A percentile compares a stretch with the other conserved stretches of the same genome.
Evolutionary conservation across 768 basidiomycete species (phyloP).

Genomic region (Termitomyces sp.): DNA sequence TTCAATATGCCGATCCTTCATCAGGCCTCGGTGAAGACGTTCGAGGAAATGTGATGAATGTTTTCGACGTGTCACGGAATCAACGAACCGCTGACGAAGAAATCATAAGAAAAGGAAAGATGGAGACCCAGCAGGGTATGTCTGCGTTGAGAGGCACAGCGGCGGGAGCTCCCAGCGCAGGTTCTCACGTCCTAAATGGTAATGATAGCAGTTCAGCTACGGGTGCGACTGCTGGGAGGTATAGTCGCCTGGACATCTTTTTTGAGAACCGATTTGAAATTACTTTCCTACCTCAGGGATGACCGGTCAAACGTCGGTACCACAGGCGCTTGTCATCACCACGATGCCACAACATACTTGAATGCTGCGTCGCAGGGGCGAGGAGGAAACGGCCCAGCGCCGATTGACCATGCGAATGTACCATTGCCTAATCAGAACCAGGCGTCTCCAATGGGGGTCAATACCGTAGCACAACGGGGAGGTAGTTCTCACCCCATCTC

Average conservation of each 20-base stretch:
- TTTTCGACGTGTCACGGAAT: conserved; percentile 28
- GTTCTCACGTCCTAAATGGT: background rate
- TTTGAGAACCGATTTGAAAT: too few species aligned
- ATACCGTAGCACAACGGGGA: background rate
- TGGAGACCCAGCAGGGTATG: conserved; percentile 35
- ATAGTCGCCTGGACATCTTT: background rate
- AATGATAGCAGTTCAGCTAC: background rate
- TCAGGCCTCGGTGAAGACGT: conserved; percentile 39
- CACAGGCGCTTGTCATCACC: background rate
- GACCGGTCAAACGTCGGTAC: background rate
- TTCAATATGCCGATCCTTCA: background rate
- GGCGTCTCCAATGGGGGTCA: background rate
- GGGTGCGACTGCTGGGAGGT: background rate
- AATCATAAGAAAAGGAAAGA: conserved; percentile 28
- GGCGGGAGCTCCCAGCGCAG: background rate
- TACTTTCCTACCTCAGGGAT: background rate
- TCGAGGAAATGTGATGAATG: conserved; percentile 35
- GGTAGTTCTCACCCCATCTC: too few species aligned
- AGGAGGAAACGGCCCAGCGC: background rate
- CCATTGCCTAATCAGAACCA: background rate
- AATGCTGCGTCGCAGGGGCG: background rate
- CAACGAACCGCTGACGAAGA: conserved; percentile 26
- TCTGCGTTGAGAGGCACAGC: conserved; percentile 17
- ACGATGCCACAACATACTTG: background rate
- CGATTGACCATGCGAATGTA: background rate